phyloP scores from a whole-genome alignment of 345 rosid genomes.

The Aegle marmelos region DNA sequence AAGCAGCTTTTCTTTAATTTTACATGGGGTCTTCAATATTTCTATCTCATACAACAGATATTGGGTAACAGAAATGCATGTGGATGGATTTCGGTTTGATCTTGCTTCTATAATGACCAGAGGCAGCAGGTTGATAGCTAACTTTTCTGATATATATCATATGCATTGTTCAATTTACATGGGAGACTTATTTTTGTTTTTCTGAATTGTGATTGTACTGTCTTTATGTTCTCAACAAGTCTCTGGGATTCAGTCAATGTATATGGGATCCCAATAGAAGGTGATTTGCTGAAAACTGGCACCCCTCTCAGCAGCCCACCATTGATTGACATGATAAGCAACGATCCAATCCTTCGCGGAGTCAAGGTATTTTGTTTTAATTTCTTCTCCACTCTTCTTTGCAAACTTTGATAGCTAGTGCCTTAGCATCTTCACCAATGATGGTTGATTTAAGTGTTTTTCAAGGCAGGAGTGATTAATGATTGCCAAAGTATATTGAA shows the following conservation, averaged over 20 bases:
- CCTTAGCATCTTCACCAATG: neutral
- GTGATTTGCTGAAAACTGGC: conserved; percentile 74
- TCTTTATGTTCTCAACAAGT: conserved; percentile 33
- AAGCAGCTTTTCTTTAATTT: neutral
- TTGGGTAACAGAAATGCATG: conserved; percentile 99
- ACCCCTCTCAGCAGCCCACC: conserved; percentile 87
- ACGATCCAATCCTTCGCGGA: conserved; percentile 82
- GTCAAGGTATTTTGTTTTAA: conserved; percentile 60
- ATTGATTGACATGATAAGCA: conserved; percentile 83
- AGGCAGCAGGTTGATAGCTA: conserved; percentile 64
- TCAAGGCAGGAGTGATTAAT: neutral
- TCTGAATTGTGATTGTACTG: conserved; percentile 3
- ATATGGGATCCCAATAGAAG: conserved; percentile 64
- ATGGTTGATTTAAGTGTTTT: neutral
- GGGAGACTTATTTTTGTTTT: neutral
- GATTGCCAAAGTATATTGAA: neutral
- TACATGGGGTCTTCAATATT: neutral
- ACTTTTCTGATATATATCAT: conserved; percentile 1
- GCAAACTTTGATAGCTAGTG: neutral
- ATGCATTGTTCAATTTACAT: conserved; percentile 12
- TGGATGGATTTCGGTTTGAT: conserved; percentile 98
- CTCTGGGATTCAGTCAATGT: conserved; percentile 92
- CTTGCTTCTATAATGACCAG: conserved; percentile 97
- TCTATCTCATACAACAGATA: conserved; percentile 53
- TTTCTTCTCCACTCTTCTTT: neutral